These are phyloP conservation scores for Jimgerdemannia flammicorona DNA, from an alignment of 192 early-diverging fungal genomes.

Conservation along the genomic window DNA sequence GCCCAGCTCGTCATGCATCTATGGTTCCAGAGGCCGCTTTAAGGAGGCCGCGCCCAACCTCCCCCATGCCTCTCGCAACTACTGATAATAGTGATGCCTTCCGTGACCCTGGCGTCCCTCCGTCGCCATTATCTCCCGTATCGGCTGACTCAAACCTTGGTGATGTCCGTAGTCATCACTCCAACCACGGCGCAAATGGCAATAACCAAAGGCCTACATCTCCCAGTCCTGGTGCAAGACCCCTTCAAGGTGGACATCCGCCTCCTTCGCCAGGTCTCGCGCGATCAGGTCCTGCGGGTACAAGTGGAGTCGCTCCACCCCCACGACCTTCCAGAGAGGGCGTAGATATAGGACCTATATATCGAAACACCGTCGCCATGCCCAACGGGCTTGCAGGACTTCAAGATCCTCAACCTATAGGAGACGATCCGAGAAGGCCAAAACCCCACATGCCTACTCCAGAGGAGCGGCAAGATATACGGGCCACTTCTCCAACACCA, in stretches of 20 bases:
- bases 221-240: not conserved
- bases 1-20: constrained; percentile 19
- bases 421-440: constrained; percentile 1
- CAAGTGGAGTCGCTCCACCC: constrained; percentile 23
- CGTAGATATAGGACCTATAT: constrained; percentile 16
- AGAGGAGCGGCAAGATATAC: constrained; percentile 4
- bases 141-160: not conserved
- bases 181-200: not conserved
- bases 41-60: constrained; percentile 17
- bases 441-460: constrained; percentile 12
- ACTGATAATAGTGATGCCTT: constrained; percentile 1
- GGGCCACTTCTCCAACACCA: constrained; percentile 5
- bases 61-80: constrained; percentile 14
- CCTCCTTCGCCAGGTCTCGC: constrained; percentile 1
- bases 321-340: constrained; percentile 33
- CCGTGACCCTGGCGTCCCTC: not conserved
- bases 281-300: constrained; percentile 8
- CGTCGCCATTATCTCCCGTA: not conserved
- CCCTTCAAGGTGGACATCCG: not conserved
- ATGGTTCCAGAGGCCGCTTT: constrained; percentile 21
- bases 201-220: not conserved
- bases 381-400: constrained; percentile 1
- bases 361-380: constrained; percentile 1
- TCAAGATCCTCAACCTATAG: not conserved
- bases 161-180: not conserved